Base-by-base conservation (phyloP, 345 rosid genomes). In the Brassica carinata region DNA sequence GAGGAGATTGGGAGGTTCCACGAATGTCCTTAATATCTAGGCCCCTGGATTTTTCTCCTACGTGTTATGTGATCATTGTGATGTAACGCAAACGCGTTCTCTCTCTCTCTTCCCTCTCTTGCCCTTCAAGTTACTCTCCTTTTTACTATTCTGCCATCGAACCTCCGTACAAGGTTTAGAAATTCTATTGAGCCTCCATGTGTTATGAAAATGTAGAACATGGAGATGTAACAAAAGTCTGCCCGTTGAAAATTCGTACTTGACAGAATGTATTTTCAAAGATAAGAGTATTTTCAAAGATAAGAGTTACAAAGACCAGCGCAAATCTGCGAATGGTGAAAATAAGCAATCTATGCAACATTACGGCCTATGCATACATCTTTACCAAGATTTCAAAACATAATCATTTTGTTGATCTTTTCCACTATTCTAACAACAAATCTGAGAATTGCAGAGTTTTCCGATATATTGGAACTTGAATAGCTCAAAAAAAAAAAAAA, bases 51-150 rank as follows among this genome's bases (percentile, higher is more conserved):
- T 7, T 55, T 17, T 55, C 23, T n/a, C 9, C 62, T 57, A 55
- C 67, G n/a, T 26, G 17, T 19, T 31, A 29, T 26, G 65, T 36
- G 26, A 23, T 23, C 26, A 23, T 23, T 23, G 26, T 23, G n/a
- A 15, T 38, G 77, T 73, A 64, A 79, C 78, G 53, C 55, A 33
- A 74, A 79, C 79, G 83, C 78, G 79, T 74, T 79, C 38, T 43
- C 64, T 74, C 36, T 29, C 34, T 23, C 6, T 13, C 2, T 17
- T 15, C 7, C 63, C 43, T 30, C 7, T 71, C 59, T 18, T 58
- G 53, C 53, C 67, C 75, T 17, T 19, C 15, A 13, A 66, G 8
- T 17, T 33, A 43, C 29, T 6, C 11, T 45, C 26, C 3, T 19
- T 10, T 38, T 55, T 13, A 78, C 82, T 2, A 40, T 64, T 62